phyloP scores from a whole-genome alignment of 176 grass and related monocot species.

The Neostapfia colusana region DNA sequence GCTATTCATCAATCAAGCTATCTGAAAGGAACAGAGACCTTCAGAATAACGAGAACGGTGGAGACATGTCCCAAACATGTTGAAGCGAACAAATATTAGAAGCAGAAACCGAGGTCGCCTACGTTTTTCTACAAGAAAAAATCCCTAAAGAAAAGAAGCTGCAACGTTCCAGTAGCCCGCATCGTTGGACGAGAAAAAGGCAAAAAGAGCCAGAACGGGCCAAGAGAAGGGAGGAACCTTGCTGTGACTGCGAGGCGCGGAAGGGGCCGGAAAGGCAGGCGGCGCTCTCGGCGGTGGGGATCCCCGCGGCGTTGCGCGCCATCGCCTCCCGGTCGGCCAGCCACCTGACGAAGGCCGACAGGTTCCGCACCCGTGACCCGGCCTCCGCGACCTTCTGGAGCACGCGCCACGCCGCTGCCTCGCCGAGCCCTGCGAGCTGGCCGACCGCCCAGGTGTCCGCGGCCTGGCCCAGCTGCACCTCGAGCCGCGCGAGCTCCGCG shows the following conservation, averaged over 20 bases:
- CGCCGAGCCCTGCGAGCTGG: slow-evolving; percentile 30
- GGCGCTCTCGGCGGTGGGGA: slow-evolving; percentile 35
- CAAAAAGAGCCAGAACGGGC: background rate
- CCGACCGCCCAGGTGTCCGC: slow-evolving; percentile 14
- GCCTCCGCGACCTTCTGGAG: background rate
- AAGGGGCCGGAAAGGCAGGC: slow-evolving; percentile 19
- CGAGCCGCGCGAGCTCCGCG: slow-evolving; percentile 27
- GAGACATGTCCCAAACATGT: no score
- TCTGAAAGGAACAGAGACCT: no score
- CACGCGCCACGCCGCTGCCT: slow-evolving; percentile 9
- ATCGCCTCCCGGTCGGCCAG: slow-evolving; percentile 15
- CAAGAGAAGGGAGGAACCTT: background rate
- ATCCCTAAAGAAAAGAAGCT: no score
- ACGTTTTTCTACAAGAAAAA: no score
- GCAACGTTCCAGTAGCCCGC: no score
- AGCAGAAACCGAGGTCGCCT: no score
- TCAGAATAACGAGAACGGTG: no score
- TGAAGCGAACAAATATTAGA: no score
- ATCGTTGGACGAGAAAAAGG: no score
- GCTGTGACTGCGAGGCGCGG: background rate
- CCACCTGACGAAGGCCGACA: slow-evolving; percentile 22
- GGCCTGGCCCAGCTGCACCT: background rate
- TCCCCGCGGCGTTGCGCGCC: slow-evolving; percentile 26
- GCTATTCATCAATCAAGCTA: no score
- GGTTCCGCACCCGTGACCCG: background rate